Base-by-base conservation (phyloP, 441 rosid genomes). In the Gossypium trilobum region DNA sequence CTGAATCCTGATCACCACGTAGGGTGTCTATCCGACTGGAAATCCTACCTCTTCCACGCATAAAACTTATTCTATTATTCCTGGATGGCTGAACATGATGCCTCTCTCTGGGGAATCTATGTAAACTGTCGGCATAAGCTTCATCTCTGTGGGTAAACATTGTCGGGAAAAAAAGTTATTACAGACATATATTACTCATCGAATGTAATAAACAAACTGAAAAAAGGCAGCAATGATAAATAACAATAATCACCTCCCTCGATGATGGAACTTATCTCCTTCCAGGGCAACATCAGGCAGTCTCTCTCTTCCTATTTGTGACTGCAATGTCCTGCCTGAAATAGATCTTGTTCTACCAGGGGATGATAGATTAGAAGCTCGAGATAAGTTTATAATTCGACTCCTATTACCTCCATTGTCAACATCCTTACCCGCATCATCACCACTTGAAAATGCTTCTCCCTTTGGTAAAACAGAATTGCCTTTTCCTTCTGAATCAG, bases 211-310 rank as follows among this genome's bases (percentile, higher is more conserved):
- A 68, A 50, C 14, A 31, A 16, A 50, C 23, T 27, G 59, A 39
- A 63, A 62, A 0, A 70, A 70, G 60, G 42, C 10, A 72, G 19
- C 6, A 50, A 42, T 7, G 27, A 54, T 11, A 48, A 55, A 44
- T 23, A 84, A 77, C 69, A 78, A 76, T 82, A 79, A 82, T 89
- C 89, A 93, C 96, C 98, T 87, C 87, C 87, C 93, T 89, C 86
- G 88, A 74, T 73, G 78, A 70, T 77, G 78, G 64, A 82, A 74
- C 75, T 77, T 85, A 58, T 83, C 86, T 50, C 80, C 83, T 67
- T 85, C 94, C 72, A 81, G 76, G 14, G 87, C 78, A 57, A 79
- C 75, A 83, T 88, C 89, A 73, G 86, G 83, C 69, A 86, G 74
- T 76, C 89, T 85, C 11, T 85, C 93, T 81, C 89, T 81, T 63